Base-by-base conservation (phyloP, 768 basidiomycete species). In the Candolleomyces efflorescens region DNA sequence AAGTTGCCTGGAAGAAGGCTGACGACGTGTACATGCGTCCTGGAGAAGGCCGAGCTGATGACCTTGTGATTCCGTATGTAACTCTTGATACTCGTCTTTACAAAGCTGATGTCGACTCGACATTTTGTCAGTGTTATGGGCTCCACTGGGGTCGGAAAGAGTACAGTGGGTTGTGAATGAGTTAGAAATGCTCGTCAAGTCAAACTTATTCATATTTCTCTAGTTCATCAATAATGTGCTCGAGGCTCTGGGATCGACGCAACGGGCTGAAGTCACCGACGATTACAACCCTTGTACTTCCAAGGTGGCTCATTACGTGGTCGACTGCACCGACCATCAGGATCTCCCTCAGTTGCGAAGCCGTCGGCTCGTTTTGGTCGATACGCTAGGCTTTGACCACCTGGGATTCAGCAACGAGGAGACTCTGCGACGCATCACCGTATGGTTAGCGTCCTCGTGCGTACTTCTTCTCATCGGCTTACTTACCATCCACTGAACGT, bases 361-460 rank as follows among this genome's bases (percentile, higher is more conserved):
- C 11, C 50, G 53, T 20, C 41, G 52, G 18, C 48, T 60, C 38
- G 49, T 62, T 15, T 48, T 64, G 20, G 63, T 64, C 38, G 63
- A 64, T 26, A 59, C 63, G 0, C 63, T 60, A 3, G 60, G 60
- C 2, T 64, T 64, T 22, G 55, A 64, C 13, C 58, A 62, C 41
- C 58, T 59, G 1, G 10, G 52, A 18, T 44, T 55, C 17, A 49
- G 48, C 15, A 54, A 60, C 36, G 27, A 41, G 23, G 55, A 56
- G 20, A 24, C 23, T 20, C 46, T 43, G 9, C 41, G 41, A 5
- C 41, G 41, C 41, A 5, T 43, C 15, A 15, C 41, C 13, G 41
- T 12, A 43, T 43, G 41, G 41, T 15, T 43, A 17, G 41, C 41
- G 6, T 43, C 41, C 15, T 43, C 41, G 41, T 43, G 7, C 15